Evolutionary conservation across 78 protist species (phyloP).

Genomic region (Mantamonas sphyraenae): DNA sequence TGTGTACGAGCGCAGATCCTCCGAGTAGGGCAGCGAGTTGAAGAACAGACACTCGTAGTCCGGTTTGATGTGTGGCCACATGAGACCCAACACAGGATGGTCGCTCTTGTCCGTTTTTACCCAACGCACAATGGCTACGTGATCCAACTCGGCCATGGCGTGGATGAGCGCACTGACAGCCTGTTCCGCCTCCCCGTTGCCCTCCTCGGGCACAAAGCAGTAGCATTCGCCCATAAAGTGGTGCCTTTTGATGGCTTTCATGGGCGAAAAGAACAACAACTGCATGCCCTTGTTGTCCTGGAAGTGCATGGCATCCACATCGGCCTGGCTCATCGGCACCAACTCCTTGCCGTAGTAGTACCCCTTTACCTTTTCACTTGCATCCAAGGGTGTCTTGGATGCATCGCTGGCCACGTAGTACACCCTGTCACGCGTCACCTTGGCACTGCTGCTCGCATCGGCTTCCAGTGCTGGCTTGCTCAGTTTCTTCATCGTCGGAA

Average conservation of each 20-base stretch:
- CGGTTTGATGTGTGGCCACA: conserved; percentile 2
- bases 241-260: no score
- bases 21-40: conserved; percentile 10
- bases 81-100: conserved; percentile 5
- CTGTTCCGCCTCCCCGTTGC: not conserved
- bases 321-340: conserved; percentile 25
- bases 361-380: not conserved
- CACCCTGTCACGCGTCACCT: not conserved
- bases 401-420: conserved; percentile 4
- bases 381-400: not conserved
- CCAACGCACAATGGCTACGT: conserved; percentile 1
- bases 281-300: not conserved
- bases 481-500: conserved; percentile 5
- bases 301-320: not conserved
- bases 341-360: conserved; percentile 13
- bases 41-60: not conserved
- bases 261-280: conserved; percentile 18
- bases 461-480: not conserved
- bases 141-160: conserved; percentile 14
- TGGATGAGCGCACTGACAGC: conserved; percentile 14
- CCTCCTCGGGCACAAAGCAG: not conserved
- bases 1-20: not conserved
- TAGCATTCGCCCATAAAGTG: no score
- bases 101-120: conserved; percentile 1
- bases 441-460: not conserved